Conservation (phyloP, 2,329 filamentous ascomycete genomes). For the Claviceps lovelessii region DNA sequence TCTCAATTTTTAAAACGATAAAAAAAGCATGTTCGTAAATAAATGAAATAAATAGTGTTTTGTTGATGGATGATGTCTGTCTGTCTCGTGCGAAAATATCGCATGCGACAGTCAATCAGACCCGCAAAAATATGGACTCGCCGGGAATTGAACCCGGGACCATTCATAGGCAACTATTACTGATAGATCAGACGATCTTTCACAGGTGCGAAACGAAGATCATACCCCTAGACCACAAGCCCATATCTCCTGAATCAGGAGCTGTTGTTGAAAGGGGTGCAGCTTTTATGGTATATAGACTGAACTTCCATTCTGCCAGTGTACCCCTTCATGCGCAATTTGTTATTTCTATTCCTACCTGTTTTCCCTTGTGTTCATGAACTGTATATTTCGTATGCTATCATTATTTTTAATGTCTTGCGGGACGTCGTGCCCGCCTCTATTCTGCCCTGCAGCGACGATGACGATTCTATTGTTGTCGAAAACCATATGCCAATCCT, state of each 20-base stretch:
- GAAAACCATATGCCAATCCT: too few species aligned
- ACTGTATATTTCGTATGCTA: too few species aligned
- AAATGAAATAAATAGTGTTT: neutral
- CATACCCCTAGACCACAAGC: slow-evolving; percentile 8
- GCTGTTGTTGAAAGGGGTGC: fast-evolving
- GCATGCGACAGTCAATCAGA: too few species aligned
- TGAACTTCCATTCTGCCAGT: too few species aligned
- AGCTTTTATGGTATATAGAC: neutral
- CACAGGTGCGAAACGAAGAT: slow-evolving; percentile 8
- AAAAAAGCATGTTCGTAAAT: neutral
- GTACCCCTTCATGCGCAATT: neutral
- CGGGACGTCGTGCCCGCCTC: too few species aligned
- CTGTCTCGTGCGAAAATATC: neutral
- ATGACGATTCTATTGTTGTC: too few species aligned
- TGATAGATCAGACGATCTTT: neutral
- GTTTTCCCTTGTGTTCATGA: too few species aligned
- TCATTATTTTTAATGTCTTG: too few species aligned
- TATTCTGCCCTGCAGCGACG: too few species aligned
- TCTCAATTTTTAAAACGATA: neutral
- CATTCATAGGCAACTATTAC: slow-evolving; percentile 7
- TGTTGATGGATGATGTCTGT: neutral
- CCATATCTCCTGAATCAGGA: neutral
- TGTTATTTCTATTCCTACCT: too few species aligned
- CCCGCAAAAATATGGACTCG: slow-evolving; percentile 3
- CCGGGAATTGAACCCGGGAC: slow-evolving; percentile 8